A percentile compares a stretch with the other conserved stretches of the same genome.
Conservation (phyloP, 1,284 basidiomycete genomes). For the Laetiporus sulphureus region DNA sequence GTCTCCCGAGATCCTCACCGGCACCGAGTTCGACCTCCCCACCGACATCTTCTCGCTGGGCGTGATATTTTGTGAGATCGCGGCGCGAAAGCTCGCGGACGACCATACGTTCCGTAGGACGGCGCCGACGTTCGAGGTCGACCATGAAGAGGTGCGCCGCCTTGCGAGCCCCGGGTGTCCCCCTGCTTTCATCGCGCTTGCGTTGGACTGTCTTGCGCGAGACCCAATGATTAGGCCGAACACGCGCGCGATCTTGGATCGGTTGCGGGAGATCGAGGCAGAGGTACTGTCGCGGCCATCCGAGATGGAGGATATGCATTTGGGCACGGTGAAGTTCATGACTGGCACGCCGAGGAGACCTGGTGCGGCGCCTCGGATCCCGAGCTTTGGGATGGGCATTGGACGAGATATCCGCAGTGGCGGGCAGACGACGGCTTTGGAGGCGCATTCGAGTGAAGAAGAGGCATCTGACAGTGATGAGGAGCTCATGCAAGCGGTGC, state of each 20-base stretch:
- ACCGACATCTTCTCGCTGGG: constrained; percentile 95
- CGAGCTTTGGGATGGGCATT: constrained; percentile 77
- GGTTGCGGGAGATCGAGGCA: constrained; percentile 73
- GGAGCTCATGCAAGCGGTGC: constrained; percentile 65
- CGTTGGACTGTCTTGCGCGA: constrained; percentile 72
- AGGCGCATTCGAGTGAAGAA: constrained; percentile 32
- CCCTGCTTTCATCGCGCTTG: constrained; percentile 67
- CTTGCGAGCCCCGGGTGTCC: constrained; percentile 78
- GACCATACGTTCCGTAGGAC: constrained; percentile 73
- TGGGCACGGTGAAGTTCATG: constrained; percentile 83
- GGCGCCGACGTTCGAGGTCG: constrained; percentile 76
- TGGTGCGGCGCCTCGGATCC: constrained; percentile 62
- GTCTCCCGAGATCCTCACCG: constrained; percentile 91
- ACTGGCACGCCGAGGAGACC: constrained; percentile 51
- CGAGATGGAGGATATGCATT: constrained; percentile 64
- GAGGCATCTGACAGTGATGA: constrained; percentile 55
- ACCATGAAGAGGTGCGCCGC: constrained; percentile 65
- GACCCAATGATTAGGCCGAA: constrained; percentile 69
- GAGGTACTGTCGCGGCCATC: constrained; percentile 67
- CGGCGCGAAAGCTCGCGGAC: constrained; percentile 80
- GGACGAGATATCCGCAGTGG: constrained; percentile 45
- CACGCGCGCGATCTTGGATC: constrained; percentile 70
- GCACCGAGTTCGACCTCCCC: constrained; percentile 86
- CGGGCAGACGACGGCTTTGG: constrained; percentile 12
- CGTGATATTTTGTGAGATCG: constrained; percentile 92